Conservation (phyloP, 768 basidiomycete species). For the Kwoniella pini region DNA sequence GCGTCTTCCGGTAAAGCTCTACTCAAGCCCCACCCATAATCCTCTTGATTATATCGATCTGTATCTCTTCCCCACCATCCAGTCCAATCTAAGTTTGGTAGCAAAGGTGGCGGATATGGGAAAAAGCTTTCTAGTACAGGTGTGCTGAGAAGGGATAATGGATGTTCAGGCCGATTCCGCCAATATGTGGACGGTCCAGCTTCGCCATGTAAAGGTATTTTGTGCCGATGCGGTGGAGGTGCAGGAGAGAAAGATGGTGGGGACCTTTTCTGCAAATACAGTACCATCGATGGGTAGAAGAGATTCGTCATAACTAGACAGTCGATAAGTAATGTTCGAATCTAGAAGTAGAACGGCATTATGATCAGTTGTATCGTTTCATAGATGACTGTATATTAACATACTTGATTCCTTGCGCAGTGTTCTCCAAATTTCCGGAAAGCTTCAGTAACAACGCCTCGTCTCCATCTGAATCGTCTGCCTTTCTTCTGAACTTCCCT, state of each 20-base stretch:
- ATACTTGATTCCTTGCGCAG: conserved; percentile 53
- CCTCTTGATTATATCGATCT: conserved; percentile 14
- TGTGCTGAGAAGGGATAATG: conserved; percentile 47
- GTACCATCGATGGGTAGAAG: conserved; percentile 52
- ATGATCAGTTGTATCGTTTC: neutral
- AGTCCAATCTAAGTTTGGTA: conserved; percentile 36
- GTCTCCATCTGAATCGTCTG: conserved; percentile 17
- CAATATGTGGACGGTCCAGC: conserved; percentile 3
- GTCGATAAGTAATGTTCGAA: conserved; percentile 52
- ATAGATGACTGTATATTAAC: neutral
- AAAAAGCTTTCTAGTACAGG: conserved; percentile 52
- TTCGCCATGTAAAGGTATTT: conserved; percentile 15
- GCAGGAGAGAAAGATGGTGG: conserved; percentile 36
- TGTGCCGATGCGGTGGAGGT: conserved; percentile 29
- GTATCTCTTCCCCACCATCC: conserved; percentile 44
- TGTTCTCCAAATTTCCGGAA: conserved; percentile 52
- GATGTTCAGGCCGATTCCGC: conserved; percentile 34
- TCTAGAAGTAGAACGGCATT: conserved; percentile 28
- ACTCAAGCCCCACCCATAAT: conserved; percentile 17
- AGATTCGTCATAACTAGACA: conserved; percentile 55
- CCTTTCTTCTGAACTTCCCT: conserved; percentile 9
- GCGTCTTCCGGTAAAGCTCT: conserved; percentile 5
- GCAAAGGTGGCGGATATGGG: conserved; percentile 50
- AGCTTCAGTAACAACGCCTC: conserved; percentile 39
- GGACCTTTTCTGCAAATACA: conserved; percentile 44